Evolutionary conservation across 345 rosid genomes (phyloP), one percentile per base, ranked within the genome.

Genomic region (Salix suchowensis): DNA sequence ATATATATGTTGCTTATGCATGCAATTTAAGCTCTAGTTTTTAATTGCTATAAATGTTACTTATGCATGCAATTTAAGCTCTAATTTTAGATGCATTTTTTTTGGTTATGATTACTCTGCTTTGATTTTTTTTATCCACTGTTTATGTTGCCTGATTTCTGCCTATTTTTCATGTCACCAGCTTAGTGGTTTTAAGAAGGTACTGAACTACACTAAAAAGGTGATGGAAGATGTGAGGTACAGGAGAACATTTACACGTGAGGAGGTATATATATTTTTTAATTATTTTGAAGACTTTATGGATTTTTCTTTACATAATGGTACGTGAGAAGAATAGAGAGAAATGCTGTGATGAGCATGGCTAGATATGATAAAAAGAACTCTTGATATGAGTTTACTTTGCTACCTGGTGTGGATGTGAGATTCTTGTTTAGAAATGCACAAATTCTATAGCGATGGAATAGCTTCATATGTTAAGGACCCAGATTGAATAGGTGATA

Each of bases 181-280:
- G 99, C 96, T 96, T 78, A 91, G 93, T 73, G 99, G 99, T 74
- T 94, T 82, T 84, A 96, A 96, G 87, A 96, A 96, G 90, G 97
- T 96, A 60, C 77, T 94, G 81, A 96, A 94, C 83, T 96, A 96
- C 84, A 89, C 92, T 13, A 96, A 96, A 88, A 96, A 90, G 79
- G 91, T 89, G 82, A 85, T 81, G 69, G 99, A 96, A 82, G 99
- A 96, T 78, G 86, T 88, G 77, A 90, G 87, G 88, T 88, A 90
- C 81, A 82, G 99, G 81, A 88, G 81, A 82, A 66, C 80, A 26
- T 86, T 96, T 70, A 89, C 98, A 60, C 95, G 98, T 5, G 99
- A 96, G 80, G 99, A 96, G 98, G 99, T 94, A 84, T 32, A 30
- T 70, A 23, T 23, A 72, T 76, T 66, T 64, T 48, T 23, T 50